Conservation (phyloP, 2,329 filamentous ascomycete genomes). For the Monascus ruber region DNA sequence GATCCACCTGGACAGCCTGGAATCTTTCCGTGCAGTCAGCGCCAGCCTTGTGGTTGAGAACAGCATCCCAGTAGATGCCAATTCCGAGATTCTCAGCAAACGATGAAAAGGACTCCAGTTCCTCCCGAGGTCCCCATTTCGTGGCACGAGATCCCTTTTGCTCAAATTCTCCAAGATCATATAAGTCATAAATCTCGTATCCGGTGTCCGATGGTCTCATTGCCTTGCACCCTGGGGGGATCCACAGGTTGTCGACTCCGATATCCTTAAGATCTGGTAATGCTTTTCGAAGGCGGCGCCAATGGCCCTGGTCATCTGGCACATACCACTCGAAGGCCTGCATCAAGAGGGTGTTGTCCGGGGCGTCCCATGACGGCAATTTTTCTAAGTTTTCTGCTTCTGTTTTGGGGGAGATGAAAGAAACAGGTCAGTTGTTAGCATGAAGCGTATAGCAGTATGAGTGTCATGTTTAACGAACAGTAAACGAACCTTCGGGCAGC, state of each 20-base stretch:
- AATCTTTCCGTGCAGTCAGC: slow-evolving; percentile 55
- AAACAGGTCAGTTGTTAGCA: too few relatives aligned
- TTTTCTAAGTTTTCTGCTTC: slow-evolving; percentile 13
- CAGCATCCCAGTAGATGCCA: slow-evolving; percentile 56
- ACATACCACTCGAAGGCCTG: slow-evolving; percentile 66
- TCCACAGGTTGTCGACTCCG: slow-evolving; percentile 54
- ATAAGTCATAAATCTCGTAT: slow-evolving; percentile 60
- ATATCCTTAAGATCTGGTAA: slow-evolving; percentile 46
- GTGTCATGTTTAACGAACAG: too few relatives aligned
- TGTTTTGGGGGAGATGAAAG: slow-evolving; percentile 6
- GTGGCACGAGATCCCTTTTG: slow-evolving; percentile 53
- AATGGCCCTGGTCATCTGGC: slow-evolving; percentile 50
- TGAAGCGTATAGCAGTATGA: too few relatives aligned
- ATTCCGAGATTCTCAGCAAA: slow-evolving; percentile 44
- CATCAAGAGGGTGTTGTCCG: slow-evolving; percentile 43
- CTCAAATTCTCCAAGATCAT: slow-evolving; percentile 60
- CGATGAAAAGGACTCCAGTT: slow-evolving; percentile 44
- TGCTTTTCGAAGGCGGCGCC: slow-evolving; percentile 43
- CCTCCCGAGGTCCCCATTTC: slow-evolving; percentile 58
- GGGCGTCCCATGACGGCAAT: slow-evolving; percentile 18
- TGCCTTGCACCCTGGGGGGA: slow-evolving; percentile 61
- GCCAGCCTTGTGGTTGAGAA: slow-evolving; percentile 61
- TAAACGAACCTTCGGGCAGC: too few relatives aligned
- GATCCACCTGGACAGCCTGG: slow-evolving; percentile 52
- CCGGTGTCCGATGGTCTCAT: slow-evolving; percentile 52